Evolutionary conservation across 371 early-diverging fungal species (phyloP).

Genomic region (Entomophthora muscae): DNA sequence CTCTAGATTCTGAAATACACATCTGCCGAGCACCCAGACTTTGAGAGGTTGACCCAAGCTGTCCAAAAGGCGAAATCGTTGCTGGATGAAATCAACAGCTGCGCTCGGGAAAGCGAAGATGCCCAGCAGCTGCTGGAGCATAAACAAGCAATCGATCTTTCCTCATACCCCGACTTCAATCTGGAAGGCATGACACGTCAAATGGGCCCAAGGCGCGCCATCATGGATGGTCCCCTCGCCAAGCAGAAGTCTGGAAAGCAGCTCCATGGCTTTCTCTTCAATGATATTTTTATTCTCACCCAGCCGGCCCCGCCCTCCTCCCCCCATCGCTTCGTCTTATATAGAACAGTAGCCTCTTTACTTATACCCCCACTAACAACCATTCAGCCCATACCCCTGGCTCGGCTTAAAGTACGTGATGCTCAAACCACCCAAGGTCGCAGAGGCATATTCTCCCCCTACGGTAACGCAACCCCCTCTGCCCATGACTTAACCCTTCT

Average conservation of each 20-base stretch:
- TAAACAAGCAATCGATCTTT: conserved; percentile 42
- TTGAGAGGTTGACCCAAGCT: conserved; percentile 46
- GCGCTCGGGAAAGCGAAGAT: conserved; percentile 55
- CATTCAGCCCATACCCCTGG: conserved; percentile 5
- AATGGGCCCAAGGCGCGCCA: conserved; percentile 44
- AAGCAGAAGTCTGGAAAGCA: conserved; percentile 74
- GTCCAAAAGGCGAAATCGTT: conserved; percentile 45
- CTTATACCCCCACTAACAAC: neutral
- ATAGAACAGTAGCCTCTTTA: neutral
- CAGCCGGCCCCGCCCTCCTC: neutral
- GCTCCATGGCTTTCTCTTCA: conserved; percentile 69
- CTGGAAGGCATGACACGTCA: conserved; percentile 35
- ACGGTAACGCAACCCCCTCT: neutral
- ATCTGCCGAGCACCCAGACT: conserved; percentile 54
- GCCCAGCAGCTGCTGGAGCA: conserved; percentile 50
- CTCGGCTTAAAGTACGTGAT: neutral
- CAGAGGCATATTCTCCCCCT: conserved; percentile 4
- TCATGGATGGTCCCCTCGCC: conserved; percentile 61
- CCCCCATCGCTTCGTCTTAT: neutral
- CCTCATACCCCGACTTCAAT: conserved; percentile 32
- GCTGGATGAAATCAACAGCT: conserved; percentile 57
- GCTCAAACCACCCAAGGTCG: conserved; percentile 5
- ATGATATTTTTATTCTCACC: conserved; percentile 58
- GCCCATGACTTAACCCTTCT: neutral
- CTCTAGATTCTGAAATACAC: conserved; percentile 64